phyloP scores from a whole-genome alignment of 1,284 basidiomycete genomes.

The Ustilago trichophora region DNA sequence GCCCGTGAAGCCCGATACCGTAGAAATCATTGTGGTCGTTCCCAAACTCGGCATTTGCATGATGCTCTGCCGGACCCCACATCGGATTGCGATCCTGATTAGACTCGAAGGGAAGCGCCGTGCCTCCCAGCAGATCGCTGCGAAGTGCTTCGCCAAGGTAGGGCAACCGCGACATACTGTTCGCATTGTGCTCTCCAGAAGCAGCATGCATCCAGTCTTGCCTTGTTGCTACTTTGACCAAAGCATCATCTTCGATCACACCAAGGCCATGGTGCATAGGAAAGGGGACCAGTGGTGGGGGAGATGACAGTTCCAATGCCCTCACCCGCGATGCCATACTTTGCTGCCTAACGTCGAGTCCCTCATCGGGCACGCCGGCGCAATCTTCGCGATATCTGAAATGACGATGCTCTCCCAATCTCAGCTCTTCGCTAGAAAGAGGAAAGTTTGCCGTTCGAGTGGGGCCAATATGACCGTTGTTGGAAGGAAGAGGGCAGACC shows the following conservation, averaged over 20 bases:
- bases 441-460: neutral
- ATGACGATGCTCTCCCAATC: neutral
- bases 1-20: neutral
- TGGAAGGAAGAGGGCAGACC: neutral
- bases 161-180: neutral
- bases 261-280: neutral
- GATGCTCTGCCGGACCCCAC: conserved; percentile 4
- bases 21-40: neutral
- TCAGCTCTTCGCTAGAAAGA: neutral
- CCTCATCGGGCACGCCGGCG: neutral
- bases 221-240: neutral
- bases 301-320: conserved; percentile 5
- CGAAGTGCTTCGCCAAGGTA: neutral
- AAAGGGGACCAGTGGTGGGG: neutral
- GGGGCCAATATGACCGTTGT: neutral
- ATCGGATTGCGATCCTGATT: conserved; percentile 2
- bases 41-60: neutral
- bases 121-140: neutral
- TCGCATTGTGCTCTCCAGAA: neutral
- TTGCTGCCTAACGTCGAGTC: neutral
- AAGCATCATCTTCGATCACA: neutral
- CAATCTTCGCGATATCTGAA: neutral
- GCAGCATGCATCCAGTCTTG: neutral
- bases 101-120: neutral
- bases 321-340: neutral